Base-by-base conservation (phyloP, 352 stramenopile genomes). In the Blastocystis sp. region DNA sequence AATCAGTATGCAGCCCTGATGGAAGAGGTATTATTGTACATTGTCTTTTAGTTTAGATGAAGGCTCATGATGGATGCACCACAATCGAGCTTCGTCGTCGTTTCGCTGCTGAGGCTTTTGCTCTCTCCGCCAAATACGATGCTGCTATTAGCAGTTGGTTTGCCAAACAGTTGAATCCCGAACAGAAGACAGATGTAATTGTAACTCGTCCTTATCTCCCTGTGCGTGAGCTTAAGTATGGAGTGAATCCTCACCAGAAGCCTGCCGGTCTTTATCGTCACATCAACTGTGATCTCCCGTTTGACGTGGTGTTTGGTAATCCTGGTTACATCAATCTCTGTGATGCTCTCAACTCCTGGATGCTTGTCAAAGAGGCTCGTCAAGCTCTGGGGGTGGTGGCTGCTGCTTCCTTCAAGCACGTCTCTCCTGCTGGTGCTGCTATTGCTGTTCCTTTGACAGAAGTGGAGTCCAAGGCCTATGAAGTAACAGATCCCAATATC, bases 311-410 rank as follows among this genome's bases (percentile, higher is more conserved):
- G 19, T 94, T 95, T 88, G 93, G 95, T 62, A 96, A 93, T n/a
- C 96, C 96, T 5, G 97, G 97, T 27, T 99, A 99, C 93, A 99
- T 99, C 91, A 99, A 99, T 92, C 92, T 99, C 56, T 92, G 99
- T 58, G 97, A 99, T 91, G 97, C 97, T 40, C 94, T 95, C 68
- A 99, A 99, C 93, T 96, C 96, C n/a, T 99, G 97, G 93, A 96
- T 99, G 91, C 94, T 99, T 27, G 97, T 99, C 64, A 92, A 94
- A 78, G 97, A 99, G 92, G 92, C 99, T 48, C 94, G 95, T 82
- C 73, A 97, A 80, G 96, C 96, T 56, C 95, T 98, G 54, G 94
- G 95, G 40, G 92, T 98, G 59, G 92, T 95, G 4, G 93, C 93
- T 11, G 97, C 97, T 1, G 95, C 96, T 48, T 98, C 95, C 81